Evolutionary conservation across 176 grass and related monocot genomes (phyloP).

Genomic region (Avena insularis): DNA sequence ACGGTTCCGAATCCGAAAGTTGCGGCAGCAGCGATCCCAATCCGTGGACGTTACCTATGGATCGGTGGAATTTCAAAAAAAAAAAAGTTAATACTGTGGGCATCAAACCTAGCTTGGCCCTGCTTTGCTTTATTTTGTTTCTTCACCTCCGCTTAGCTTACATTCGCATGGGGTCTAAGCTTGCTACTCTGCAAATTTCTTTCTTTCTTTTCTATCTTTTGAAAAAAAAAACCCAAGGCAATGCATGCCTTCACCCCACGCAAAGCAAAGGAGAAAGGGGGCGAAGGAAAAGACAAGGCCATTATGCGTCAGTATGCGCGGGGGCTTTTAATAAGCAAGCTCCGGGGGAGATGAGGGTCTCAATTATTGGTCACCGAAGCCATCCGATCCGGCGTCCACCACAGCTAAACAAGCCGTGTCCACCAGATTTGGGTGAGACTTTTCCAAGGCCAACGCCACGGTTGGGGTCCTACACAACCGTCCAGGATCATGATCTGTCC

Average conservation of each 20-base stretch:
- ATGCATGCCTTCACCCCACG: constrained; percentile 21
- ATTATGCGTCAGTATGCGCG: neutral
- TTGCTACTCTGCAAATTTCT: neutral
- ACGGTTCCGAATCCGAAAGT: too few species aligned
- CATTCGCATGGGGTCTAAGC: neutral
- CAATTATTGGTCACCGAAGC: constrained; percentile 25
- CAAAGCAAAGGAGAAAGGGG: constrained; percentile 9
- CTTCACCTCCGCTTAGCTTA: neutral
- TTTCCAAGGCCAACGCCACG: neutral
- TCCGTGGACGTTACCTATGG: too few species aligned
- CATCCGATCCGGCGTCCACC: neutral
- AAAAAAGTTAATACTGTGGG: neutral
- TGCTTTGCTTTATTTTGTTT: neutral
- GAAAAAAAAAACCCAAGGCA: neutral
- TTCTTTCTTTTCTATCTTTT: neutral
- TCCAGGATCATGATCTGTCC: neutral
- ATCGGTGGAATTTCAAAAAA: too few species aligned
- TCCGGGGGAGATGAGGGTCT: neutral
- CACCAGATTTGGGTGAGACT: neutral
- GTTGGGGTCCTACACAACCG: neutral
- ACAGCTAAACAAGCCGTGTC: neutral
- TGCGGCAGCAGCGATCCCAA: too few species aligned
- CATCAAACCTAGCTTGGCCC: neutral
- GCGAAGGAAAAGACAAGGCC: constrained; percentile 16
- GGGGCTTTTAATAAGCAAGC: neutral